Base-by-base conservation (phyloP, 2,329 filamentous ascomycete species). In the Dothideomycetes sp. region DNA sequence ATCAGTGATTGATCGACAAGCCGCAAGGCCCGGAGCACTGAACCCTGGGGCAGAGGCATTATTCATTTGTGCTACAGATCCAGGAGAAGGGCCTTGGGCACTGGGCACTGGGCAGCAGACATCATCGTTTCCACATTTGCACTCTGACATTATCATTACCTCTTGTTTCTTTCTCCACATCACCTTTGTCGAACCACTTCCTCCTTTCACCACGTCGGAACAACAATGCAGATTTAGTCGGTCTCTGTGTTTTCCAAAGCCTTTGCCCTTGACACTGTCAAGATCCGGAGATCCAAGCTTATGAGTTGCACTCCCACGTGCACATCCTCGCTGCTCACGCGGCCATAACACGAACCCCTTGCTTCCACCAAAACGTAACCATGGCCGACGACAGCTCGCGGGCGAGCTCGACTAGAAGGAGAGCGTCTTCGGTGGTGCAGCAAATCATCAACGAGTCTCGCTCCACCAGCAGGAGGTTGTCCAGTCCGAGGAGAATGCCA, bases 401-500 rank as follows among this genome's bases (percentile, higher is more conserved):
- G 37, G 37, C 22, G 20, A 22, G 37, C 37, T 33, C 37, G 13
- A 40, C 37, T 11, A 25, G 37, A 20, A 28, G 37, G 22, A 23
- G 37, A 33, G 37, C 27, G 12, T 40, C 37, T 10, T 40, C 37
- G 20, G 19, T 40, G 20, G 37, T 40, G 15, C 37, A 40, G 17
- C 37, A 40, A 7, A 33, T 40, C 20, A 32, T 40, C 22, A 40
- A 32, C 16, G 37, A 40, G 22, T 28, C 32, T 12, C 37, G 37
- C 29, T 19, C 12, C 15, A 29, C 28, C 22, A 24, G 13, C 37
- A 16, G 29, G 37, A 27, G 37, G 7, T 5, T 29, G 7, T 28
- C 37, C 20, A 40, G 37, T 20, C 37, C 37, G 12, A 32, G 37
- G n/a, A 27, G 37, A 27, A 27, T 43, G 37, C 27, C 39, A 29